Percentiles rank a stretch among this genome's conserved stretches.
phyloP scores from a whole-genome alignment of 352 stramenopile species.

The Phytophthora pini region DNA sequence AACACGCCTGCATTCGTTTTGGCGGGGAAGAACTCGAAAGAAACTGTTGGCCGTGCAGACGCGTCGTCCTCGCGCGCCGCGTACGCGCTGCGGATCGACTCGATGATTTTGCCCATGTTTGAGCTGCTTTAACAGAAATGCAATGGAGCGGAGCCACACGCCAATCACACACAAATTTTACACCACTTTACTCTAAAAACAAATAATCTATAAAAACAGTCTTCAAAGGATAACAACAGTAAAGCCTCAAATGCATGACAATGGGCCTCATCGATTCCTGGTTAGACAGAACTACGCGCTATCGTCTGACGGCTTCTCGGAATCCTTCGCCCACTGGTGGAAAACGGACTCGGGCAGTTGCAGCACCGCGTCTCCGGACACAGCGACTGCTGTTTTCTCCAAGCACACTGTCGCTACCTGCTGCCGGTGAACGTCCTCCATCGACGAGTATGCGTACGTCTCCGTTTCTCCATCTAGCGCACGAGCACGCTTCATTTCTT shows the following conservation, averaged over 20 bases:
- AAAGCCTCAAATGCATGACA: too few species aligned
- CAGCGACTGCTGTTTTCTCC: slow-evolving; percentile 71
- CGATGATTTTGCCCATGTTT: slow-evolving; percentile 84
- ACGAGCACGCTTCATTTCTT: slow-evolving; percentile 38
- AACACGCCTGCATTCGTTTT: slow-evolving; percentile 89
- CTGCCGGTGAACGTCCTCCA: slow-evolving; percentile 72
- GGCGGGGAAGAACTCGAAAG: slow-evolving; percentile 89
- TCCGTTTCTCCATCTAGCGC: slow-evolving; percentile 33
- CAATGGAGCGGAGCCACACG: not conserved
- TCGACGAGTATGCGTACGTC: slow-evolving; percentile 64
- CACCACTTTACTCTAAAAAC: too few species aligned
- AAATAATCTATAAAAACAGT: too few species aligned
- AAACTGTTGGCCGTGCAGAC: slow-evolving; percentile 63
- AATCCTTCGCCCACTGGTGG: slow-evolving; percentile 57
- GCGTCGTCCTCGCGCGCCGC: slow-evolving; percentile 39
- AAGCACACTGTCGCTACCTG: slow-evolving; percentile 71
- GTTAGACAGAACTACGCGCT: too few species aligned
- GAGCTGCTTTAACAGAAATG: slow-evolving; percentile 5
- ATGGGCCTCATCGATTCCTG: too few species aligned
- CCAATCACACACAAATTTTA: too few species aligned
- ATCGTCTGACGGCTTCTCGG: slow-evolving; percentile 15
- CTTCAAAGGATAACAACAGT: too few species aligned
- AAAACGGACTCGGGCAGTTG: slow-evolving; percentile 76
- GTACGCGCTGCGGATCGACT: slow-evolving; percentile 71
- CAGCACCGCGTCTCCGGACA: slow-evolving; percentile 76